Evolutionary conservation across 108 stramenopile species (phyloP).

Genomic region (Epithemia pelagica): DNA sequence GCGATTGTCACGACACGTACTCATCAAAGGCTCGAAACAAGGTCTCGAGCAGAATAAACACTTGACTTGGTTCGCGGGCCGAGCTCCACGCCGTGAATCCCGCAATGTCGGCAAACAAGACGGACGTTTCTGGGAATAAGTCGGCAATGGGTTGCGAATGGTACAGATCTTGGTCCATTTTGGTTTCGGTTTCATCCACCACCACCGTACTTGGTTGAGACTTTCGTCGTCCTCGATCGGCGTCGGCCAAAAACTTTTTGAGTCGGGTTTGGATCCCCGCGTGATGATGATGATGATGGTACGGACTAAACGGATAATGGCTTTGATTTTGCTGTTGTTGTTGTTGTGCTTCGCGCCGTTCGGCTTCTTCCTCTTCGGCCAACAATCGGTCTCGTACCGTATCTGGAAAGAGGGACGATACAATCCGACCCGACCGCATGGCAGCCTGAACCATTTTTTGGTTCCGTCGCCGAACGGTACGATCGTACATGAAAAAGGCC

Average conservation of each 20-base stretch:
- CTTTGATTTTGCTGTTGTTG: neutral
- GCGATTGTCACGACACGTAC: conserved; percentile 7
- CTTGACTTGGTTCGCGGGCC: neutral
- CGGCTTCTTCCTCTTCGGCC: neutral
- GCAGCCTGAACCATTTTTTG: conserved; percentile 1
- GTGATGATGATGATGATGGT: too few relatives aligned
- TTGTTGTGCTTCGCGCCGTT: neutral
- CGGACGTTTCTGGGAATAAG: conserved; percentile 35
- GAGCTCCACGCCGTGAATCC: neutral
- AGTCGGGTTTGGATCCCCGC: conserved; percentile 1
- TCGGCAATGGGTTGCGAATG: conserved; percentile 37
- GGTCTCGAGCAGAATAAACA: neutral
- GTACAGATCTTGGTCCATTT: conserved; percentile 1
- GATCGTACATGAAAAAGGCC: conserved; percentile 9
- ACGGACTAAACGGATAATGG: too few relatives aligned
- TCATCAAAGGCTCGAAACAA: conserved; percentile 1
- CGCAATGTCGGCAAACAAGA: conserved; percentile 18
- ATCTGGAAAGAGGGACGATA: conserved; percentile 8
- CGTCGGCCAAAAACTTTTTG: conserved; percentile 7
- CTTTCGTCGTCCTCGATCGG: too few relatives aligned
- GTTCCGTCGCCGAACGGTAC: neutral
- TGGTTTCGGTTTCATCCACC: neutral
- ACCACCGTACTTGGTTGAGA: neutral
- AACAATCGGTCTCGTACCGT: conserved; percentile 14
- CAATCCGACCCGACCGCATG: conserved; percentile 5